These are phyloP conservation scores for Leucoagaricus sp. DNA, from an alignment of 1,284 basidiomycete species.

Conservation along the genomic window DNA sequence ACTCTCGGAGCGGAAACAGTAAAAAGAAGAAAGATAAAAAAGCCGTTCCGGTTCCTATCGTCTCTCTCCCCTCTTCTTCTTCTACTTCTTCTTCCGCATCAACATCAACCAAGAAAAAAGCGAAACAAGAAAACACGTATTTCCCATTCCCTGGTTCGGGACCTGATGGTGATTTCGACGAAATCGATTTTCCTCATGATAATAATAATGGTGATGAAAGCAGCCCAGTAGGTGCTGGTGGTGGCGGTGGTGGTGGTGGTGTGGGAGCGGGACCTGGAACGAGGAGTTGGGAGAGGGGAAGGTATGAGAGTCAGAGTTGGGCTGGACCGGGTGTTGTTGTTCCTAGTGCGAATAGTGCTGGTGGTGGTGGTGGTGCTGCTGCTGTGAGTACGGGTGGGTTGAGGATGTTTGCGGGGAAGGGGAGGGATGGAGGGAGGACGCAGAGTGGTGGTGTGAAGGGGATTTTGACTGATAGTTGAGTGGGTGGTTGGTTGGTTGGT, in stretches of 20 bases:
- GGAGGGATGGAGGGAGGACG: constrained; percentile 75
- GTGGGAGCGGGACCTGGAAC: constrained; percentile 13
- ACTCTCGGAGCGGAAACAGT: neutral
- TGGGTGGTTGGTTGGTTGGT: neutral
- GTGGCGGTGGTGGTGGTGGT: neutral
- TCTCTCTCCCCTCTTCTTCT: constrained; percentile 20
- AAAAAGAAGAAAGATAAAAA: constrained; percentile 24
- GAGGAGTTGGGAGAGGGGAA: constrained; percentile 15
- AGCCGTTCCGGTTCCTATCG: constrained; percentile 40
- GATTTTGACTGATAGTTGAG: constrained; percentile 50
- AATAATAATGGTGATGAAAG: neutral
- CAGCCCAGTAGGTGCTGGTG: neutral
- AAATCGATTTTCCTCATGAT: neutral
- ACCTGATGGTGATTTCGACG: constrained; percentile 31
- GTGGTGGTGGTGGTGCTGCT: constrained; percentile 21
- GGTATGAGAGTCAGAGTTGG: constrained; percentile 17
- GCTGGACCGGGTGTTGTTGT: constrained; percentile 8
- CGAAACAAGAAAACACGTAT: constrained; percentile 37
- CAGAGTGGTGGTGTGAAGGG: constrained; percentile 80
- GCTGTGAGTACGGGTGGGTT: constrained; percentile 18
- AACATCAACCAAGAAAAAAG: constrained; percentile 22
- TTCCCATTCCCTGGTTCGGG: constrained; percentile 60
- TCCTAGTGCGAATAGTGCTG: constrained; percentile 5
- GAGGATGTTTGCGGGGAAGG: constrained; percentile 67
- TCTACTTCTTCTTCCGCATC: constrained; percentile 21